Percentiles rank a stretch among this genome's conserved stretches.
Evolutionary conservation across 306 rosid species (phyloP).

Genomic region (Acacia confusa): DNA sequence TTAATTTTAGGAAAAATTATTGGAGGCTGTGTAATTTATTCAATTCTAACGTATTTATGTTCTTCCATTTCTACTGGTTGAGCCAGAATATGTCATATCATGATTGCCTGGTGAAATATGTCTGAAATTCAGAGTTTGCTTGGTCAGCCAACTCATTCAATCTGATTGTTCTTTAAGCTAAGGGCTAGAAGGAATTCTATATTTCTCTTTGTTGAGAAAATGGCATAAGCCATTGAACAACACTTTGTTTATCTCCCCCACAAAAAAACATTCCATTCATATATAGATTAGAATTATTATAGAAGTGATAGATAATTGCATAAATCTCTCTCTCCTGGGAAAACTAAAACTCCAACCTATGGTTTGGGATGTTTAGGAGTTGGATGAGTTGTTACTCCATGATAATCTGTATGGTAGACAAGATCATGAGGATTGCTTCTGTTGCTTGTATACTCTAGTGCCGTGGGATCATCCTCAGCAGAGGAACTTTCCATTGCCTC

Average conservation of each 20-base stretch:
- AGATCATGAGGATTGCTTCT: slow-evolving; percentile 41
- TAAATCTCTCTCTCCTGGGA: slow-evolving; percentile 25
- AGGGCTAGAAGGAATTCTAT: slow-evolving; percentile 14
- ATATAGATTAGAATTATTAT: slow-evolving; percentile 34
- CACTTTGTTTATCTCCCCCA: slow-evolving; percentile 12
- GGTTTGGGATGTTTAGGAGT: slow-evolving; percentile 84
- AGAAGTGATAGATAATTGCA: slow-evolving; percentile 41
- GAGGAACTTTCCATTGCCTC: slow-evolving; percentile 35
- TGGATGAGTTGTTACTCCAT: slow-evolving; percentile 94
- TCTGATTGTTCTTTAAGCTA: slow-evolving; percentile 22
- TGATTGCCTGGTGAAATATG: slow-evolving; percentile 15
- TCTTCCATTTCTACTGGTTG: neutral
- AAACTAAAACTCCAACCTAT: slow-evolving; percentile 37
- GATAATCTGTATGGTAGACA: slow-evolving; percentile 83
- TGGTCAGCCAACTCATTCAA: slow-evolving; percentile 14
- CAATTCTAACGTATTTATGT: slow-evolving; percentile 9
- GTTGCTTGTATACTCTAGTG: slow-evolving; percentile 36
- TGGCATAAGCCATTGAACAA: slow-evolving; percentile 24
- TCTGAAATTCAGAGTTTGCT: slow-evolving; percentile 5
- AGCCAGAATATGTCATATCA: slow-evolving; percentile 25
- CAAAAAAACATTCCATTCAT: slow-evolving; percentile 31
- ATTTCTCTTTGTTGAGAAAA: slow-evolving; percentile 5
- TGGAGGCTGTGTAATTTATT: neutral
- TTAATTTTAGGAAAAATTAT: neutral
- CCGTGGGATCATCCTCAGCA: slow-evolving; percentile 40